Evolutionary conservation across 495 filamentous ascomycete species (phyloP), one percentile per base, ranked within the genome.

Genomic region (Lasiosphaeria miniovina): DNA sequence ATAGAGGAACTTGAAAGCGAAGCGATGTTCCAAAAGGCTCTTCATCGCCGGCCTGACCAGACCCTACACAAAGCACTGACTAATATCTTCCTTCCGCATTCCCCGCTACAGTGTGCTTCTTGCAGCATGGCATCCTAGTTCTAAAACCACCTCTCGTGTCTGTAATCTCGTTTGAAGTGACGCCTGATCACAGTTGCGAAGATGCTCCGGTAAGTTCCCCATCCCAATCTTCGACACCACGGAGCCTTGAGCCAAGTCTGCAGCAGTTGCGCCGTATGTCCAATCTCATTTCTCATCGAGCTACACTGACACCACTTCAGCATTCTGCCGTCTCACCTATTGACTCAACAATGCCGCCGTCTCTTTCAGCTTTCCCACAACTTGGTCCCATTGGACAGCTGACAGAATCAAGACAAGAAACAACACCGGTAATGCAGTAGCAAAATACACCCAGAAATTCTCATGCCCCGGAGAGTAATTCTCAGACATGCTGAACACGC

Each of bases 401-500:
- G 57, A 54, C 49, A 52, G 48, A 60, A 60, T 36, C 24, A 60
- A 24, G 41, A 55, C 50, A 31, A 60, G n/a, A 50, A 38, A 45
- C 32, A 54, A 15, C 32, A 60, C 24, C 32, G 58, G 58, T 41
- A 60, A n/a, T 31, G 58, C 52, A 55, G 52, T 55, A 41, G 58
- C 58, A 31, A 60, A 60, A 49, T 55, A 60, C 40, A 60, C 45
- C 52, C 58, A 60, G 43, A 60, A 60, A 17, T 49, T 36, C 40
- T 54, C 40, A 4, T 55, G 49, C 8, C 58, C 52, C 6, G 58
- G 58, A 36, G 51, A 54, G 51, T 49, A 60, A 34, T 4, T 38
- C 3, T 60, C 58, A 36, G 51, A 43, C 74, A 77, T 76, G 50
- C 71, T 74, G 41, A 76, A 76, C 9, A 76, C 36, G 40, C 69